Conservation (phyloP, 192 early-diverging fungal species). For the Allomyces macrogynus region DNA sequence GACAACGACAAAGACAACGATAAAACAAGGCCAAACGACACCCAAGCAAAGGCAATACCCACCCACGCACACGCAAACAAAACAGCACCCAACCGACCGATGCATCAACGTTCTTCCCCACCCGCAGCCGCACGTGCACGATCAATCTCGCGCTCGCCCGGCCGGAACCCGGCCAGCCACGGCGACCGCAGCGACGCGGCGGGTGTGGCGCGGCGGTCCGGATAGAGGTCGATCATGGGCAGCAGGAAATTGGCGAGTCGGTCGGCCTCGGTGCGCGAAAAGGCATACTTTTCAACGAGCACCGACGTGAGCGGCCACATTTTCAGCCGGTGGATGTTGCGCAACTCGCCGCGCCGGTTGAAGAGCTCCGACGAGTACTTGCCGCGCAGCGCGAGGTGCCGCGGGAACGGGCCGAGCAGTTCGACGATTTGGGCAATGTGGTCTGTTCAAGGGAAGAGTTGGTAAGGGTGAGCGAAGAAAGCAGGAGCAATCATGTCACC, state of each 20-base stretch:
- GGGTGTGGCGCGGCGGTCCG: neutral
- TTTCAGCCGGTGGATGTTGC: conserved; percentile 70
- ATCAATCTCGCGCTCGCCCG: neutral
- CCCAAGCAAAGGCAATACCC: no score
- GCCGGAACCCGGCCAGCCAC: neutral
- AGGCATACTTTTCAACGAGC: conserved; percentile 73
- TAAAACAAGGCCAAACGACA: no score
- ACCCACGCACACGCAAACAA: no score
- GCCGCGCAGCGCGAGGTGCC: conserved; percentile 55
- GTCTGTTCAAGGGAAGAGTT: conserved; percentile 24
- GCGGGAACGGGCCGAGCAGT: conserved; percentile 67
- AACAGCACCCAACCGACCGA: no score
- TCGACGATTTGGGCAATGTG: conserved; percentile 95
- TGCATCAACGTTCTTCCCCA: no score
- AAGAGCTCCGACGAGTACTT: conserved; percentile 73
- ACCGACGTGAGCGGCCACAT: conserved; percentile 66
- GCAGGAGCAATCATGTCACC: neutral
- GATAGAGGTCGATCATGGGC: conserved; percentile 40
- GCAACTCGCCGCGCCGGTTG: conserved; percentile 67
- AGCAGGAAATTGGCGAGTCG: conserved; percentile 58
- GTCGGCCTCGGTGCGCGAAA: conserved; percentile 42
- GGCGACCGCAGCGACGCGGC: neutral
- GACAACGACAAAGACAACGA: no score
- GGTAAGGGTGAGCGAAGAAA: neutral
- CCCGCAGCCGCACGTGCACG: no score